Base-by-base conservation (phyloP, 108 stramenopile species). In the Nitzschia putrida region DNA sequence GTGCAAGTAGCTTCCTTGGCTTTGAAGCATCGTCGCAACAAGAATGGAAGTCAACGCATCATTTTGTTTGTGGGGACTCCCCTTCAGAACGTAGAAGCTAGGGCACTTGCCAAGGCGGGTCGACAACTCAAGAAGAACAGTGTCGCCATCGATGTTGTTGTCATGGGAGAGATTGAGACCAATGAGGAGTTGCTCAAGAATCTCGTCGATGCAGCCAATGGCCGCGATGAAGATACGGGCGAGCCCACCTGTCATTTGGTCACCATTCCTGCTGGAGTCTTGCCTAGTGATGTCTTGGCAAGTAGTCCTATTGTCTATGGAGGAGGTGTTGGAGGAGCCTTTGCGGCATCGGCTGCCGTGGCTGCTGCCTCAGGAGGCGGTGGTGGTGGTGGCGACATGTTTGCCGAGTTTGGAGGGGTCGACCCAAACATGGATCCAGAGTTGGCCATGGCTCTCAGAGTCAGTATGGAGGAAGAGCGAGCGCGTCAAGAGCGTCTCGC, bases 361-460 rank as follows among this genome's bases (percentile, higher is more conserved):
- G 83, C 60, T 37, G 82, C 69, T 21, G 77, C 66, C 16, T 23
- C 56, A 13, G 83, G 57, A 44, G 82, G 67, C 44, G 82, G 81
- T 37, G 83, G 82, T 26, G 91, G 83, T 10, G 88, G 76, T 26
- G 89, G 77, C 6, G 94, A 82, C 18, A 89, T 68, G 38, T 95
- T 97, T 80, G 94, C 88, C 21, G 95, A 96, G 7, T 96, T 66
- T 67, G 92, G 95, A 9, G 98, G 97, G 12, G 84, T 99, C 55
- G 98, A 99, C 81, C 95, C 98, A 45, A 95, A 88, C 76, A 93
- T 96, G 83, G 98, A 99, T 68, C 98, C 98, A 16, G 98, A 98
- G 79, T 80, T 99, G 66, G 98, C 98, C 71, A 98, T 98, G 95
- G 98, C 96, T 16, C 73, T 99, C 10, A 88, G 97, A 11, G 93